phyloP scores from a whole-genome alignment of 345 rosid genomes.

The Hypericum perforatum region DNA sequence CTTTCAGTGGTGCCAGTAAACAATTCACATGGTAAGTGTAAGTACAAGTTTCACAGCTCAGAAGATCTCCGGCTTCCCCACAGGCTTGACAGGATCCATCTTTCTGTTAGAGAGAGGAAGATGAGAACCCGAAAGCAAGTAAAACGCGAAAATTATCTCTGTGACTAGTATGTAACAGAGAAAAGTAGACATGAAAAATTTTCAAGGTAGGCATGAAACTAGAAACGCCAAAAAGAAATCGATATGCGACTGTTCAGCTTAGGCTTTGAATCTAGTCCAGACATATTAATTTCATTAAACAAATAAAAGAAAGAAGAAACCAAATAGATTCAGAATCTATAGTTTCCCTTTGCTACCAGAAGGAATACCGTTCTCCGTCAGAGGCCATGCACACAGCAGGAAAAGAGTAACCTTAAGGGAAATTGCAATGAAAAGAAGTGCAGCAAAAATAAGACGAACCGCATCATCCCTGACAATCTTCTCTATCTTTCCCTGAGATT shows the following conservation, averaged over 20 bases:
- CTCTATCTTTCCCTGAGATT: constrained; percentile 47
- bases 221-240: no score
- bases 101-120: constrained; percentile 31
- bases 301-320: no score
- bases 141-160: constrained; percentile 1
- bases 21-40: constrained; percentile 82
- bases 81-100: constrained; percentile 85
- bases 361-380: no score
- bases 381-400: neutral
- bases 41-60: constrained; percentile 77
- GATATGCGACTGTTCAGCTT: no score
- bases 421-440: neutral
- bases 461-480: constrained; percentile 66
- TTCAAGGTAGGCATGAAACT: neutral
- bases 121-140: neutral
- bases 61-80: constrained; percentile 61
- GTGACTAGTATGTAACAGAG: neutral
- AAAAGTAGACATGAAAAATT: constrained; percentile 1
- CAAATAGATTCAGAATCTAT: no score
- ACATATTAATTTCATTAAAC: no score
- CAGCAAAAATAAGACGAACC: constrained; percentile 34
- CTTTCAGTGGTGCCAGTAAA: constrained; percentile 68
- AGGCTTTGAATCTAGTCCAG: no score
- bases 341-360: no score
- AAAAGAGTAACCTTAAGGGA: neutral